Conservation (phyloP, 2,329 filamentous ascomycete species). For the Rasamsonia emersonii region DNA sequence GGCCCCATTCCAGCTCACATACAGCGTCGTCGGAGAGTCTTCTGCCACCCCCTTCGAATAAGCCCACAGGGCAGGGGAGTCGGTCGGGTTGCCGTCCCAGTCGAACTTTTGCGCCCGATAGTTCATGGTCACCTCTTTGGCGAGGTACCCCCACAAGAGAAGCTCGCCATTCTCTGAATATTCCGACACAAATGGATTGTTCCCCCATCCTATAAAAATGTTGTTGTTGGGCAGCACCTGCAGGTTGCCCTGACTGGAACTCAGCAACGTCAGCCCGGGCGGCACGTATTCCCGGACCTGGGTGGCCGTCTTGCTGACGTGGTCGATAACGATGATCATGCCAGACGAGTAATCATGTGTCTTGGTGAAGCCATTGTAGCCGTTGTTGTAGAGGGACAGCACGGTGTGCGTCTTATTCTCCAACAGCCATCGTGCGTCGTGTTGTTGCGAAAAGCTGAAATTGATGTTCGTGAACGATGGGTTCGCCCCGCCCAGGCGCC, state of each 20-base stretch:
- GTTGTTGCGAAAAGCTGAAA: slow-evolving; percentile 36
- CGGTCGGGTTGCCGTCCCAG: slow-evolving; percentile 33
- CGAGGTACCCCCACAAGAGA: slow-evolving; percentile 29
- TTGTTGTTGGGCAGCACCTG: slow-evolving; percentile 31
- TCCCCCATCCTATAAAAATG: slow-evolving; percentile 35
- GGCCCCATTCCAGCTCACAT: slow-evolving; percentile 35
- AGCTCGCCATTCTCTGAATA: slow-evolving; percentile 29
- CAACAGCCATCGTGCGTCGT: slow-evolving; percentile 32
- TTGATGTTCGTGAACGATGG: slow-evolving; percentile 30
- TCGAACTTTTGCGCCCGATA: slow-evolving; percentile 35
- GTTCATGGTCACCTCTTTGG: slow-evolving; percentile 28
- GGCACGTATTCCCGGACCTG: slow-evolving; percentile 25
- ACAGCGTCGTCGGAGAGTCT: slow-evolving; percentile 22
- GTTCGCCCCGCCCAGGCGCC: slow-evolving; percentile 29
- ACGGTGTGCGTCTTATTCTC: slow-evolving; percentile 31
- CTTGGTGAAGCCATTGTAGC: slow-evolving; percentile 31
- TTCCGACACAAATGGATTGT: slow-evolving; percentile 32
- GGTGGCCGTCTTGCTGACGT: slow-evolving; percentile 25
- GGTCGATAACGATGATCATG: slow-evolving; percentile 32
- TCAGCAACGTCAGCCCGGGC: slow-evolving; percentile 17
- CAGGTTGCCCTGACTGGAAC: slow-evolving; percentile 32
- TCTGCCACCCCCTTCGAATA: slow-evolving; percentile 23
- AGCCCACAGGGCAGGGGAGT: slow-evolving; percentile 33
- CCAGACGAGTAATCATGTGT: slow-evolving; percentile 31
- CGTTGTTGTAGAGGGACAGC: slow-evolving; percentile 35